Base-by-base conservation (phyloP, 768 basidiomycete genomes). In the Boletellus ananas region DNA sequence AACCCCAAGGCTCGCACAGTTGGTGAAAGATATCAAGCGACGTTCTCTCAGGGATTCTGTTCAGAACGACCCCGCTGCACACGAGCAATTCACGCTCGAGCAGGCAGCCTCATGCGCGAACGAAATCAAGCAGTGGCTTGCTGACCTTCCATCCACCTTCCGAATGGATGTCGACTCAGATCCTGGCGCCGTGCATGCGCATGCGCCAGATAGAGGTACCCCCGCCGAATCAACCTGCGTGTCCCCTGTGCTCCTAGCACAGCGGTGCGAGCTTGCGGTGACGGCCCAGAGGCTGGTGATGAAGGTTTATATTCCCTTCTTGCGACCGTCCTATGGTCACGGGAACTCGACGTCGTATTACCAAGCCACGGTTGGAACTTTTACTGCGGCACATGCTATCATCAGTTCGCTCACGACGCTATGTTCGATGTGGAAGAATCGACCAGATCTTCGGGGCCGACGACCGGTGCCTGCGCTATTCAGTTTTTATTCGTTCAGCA, bases 221-320 rank as follows among this genome's bases (percentile, higher is more conserved):
- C 34, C 58, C 2, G 33, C 57, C 3, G 60, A 65, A 27, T 55
- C 54, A 3, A 33, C 52, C 17, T 43, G 47, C 13, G 50, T 58
- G 10, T 71, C 75, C 8, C 68, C 72, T 1, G 58, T 70, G 10
- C 70, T 81, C 27, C 60, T 73, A 42, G 73, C 73, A 11, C 79
- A 85, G 59, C 75, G 77, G 35, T 79, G 78, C 66, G 81, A 87
- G 55, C 67, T 89, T 43, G 74, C 76, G 1, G 76, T 86, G 38
- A 71, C 79, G 44, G 80, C 82, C 5, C 75, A 87, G 55, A 68
- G 79, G 34, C 62, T 90, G 45, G 71, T 86, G 47, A 68, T 88
- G 54, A 81, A 80, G 65, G 70, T 80, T 6, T 89, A 84, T 61
- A 61, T 81, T n/a, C 87, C 88, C 0, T 86, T 88, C 66, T 65